Percentiles rank a stretch among this genome's conserved stretches.
phyloP scores from a whole-genome alignment of 306 rosid species.

The Malus sylvestris region DNA sequence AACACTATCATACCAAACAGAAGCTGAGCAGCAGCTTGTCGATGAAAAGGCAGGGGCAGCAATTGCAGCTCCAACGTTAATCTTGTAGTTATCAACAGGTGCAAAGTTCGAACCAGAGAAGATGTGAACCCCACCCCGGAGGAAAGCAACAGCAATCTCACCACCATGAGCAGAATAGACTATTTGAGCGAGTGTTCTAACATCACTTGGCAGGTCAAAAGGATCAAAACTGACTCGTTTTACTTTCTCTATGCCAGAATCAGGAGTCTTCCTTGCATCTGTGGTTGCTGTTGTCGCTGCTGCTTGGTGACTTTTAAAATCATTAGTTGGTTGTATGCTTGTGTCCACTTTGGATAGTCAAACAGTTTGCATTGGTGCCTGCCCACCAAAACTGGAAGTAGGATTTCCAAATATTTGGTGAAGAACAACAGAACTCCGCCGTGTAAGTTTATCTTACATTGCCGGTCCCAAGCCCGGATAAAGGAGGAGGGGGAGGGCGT shows the following conservation, averaged over 20 bases:
- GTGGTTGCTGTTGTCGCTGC: conserved; percentile 38
- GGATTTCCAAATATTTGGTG: conserved; percentile 97
- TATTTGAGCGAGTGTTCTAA: conserved; percentile 86
- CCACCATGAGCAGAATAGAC: conserved; percentile 99
- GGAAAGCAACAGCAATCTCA: conserved; percentile 92
- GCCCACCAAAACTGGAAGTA: conserved; percentile 89
- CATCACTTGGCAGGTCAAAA: conserved; percentile 96
- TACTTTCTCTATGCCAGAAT: conserved; percentile 45
- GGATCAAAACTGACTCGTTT: conserved; percentile 83
- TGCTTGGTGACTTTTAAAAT: conserved; percentile 65
- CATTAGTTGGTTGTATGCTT: conserved; percentile 81
- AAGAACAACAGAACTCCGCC: conserved; percentile 63
- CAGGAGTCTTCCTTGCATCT: conserved; percentile 48
- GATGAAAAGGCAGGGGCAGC: conserved; percentile 98
- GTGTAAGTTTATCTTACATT: no score
- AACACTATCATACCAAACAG: conserved; percentile 84
- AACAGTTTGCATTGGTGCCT: conserved; percentile 96
- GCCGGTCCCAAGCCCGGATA: no score
- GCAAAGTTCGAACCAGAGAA: conserved; percentile 86
- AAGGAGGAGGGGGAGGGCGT: no score
- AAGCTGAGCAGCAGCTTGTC: conserved; percentile 97
- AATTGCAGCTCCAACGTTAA: conserved; percentile 92
- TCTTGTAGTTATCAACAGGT: conserved; percentile 88
- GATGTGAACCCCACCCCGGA: conserved; percentile 92
- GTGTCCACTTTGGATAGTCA: conserved; percentile 92